Base-by-base conservation (phyloP, 148 eudicot species). In the Euryodendron excelsum region DNA sequence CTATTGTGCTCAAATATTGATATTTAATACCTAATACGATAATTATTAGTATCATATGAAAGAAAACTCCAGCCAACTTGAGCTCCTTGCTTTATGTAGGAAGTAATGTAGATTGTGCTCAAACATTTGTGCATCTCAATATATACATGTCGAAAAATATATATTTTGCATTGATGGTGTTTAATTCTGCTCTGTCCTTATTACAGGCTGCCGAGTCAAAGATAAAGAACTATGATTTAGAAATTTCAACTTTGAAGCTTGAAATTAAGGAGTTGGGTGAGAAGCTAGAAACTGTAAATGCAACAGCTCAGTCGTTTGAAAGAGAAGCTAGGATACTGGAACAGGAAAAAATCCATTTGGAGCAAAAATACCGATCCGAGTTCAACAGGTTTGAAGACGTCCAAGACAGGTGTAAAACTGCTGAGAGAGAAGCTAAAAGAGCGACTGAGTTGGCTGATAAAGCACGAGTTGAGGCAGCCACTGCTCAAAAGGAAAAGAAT, bases 381-480 rank as follows among this genome's bases (percentile, higher is more conserved):
- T 90, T 93, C 68, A 71, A 82, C 62, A 84, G 92, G 84, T 91
- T 96, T 79, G 92, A 90, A 79, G 97, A 93, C 56, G 86, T 90
- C 61, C 93, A 91, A 74, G 95, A 93, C 52, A 88, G 98, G 73
- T 92, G 93, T 80, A 91, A 78, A 87, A 73, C 61, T 78, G 98
- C 99, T 25, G 98, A 96, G 81, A 93, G 79, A 76, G 99, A 96
- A 82, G 97, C 99, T 25, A 91, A 89, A 80, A 81, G 96, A 77
- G 93, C 99, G 37, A 89, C 83, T 59, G 98, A 91, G 77, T 81
- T 88, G 68, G 98, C 99, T n/a, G 98, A 93, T 50, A 85, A 82
- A 76, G 99, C 98, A 12, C 84, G 98, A 72, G 86, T 89, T 1
- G 98, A 96, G 78, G 97, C 98, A 12, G 91, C 81, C 44, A 62